These are phyloP conservation scores for Acrocalymma vagum DNA, from an alignment of 2,329 filamentous ascomycete genomes.

Conservation along the genomic window DNA sequence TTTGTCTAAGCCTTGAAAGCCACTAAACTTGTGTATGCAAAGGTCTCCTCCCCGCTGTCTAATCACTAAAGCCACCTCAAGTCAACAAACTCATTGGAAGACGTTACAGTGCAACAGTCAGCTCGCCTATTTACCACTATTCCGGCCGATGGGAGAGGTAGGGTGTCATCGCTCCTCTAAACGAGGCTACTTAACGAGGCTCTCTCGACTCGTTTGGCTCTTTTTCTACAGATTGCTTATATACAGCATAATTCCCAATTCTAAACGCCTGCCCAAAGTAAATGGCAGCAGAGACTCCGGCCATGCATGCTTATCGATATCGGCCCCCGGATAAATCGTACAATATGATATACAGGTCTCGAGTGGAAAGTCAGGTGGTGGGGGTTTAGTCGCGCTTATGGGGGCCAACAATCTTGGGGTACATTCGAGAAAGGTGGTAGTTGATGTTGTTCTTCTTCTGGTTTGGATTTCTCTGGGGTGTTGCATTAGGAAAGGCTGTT, in stretches of 20 bases:
- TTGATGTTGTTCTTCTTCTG: conserved; percentile 84
- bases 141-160: too few species aligned
- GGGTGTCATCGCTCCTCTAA: too few species aligned
- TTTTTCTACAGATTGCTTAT: conserved; percentile 12
- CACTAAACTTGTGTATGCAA: too few species aligned
- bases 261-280: conserved; percentile 19
- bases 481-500: background rate
- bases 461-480: conserved; percentile 61
- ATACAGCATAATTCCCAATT: conserved; percentile 21
- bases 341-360: conserved; percentile 33
- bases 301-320: conserved; percentile 21
- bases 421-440: conserved; percentile 84
- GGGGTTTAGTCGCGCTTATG: conserved; percentile 67
- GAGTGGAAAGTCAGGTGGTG: background rate
- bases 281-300: conserved; percentile 22
- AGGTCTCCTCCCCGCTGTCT: too few species aligned
- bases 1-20: too few species aligned
- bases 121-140: too few species aligned
- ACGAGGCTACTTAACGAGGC: too few species aligned
- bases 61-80: too few species aligned
- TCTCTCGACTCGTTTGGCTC: too few species aligned
- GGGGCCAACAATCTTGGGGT: conserved; percentile 75
- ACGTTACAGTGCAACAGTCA: too few species aligned
- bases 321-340: too few species aligned
- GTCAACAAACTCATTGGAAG: too few species aligned